Evolutionary conservation across 305 asterid genomes (phyloP).

Genomic region (Caryopteris hybrid): DNA sequence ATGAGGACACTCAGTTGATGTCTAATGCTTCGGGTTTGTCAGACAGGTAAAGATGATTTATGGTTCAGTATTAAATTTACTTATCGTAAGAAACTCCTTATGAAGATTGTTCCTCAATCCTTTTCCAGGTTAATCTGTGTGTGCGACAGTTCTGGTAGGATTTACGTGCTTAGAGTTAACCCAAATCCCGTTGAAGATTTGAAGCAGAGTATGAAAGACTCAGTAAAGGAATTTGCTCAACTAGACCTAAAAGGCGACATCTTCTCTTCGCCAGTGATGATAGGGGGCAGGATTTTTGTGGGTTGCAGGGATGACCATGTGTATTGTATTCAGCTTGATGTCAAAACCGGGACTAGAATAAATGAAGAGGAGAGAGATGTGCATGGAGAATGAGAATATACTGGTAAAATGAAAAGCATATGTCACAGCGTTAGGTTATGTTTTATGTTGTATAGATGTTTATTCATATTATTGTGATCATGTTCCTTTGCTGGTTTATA

Average conservation of each 20-base stretch:
- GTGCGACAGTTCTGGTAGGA: slow-evolving; percentile 72
- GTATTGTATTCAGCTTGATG: slow-evolving; percentile 49
- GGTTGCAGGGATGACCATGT: slow-evolving; percentile 84
- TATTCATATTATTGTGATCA: neutral
- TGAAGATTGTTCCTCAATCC: neutral
- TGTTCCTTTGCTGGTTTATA: neutral
- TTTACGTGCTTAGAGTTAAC: slow-evolving; percentile 44
- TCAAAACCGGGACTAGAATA: neutral
- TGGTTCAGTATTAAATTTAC: neutral
- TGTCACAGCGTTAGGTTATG: no score
- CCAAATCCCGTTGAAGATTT: slow-evolving; percentile 20
- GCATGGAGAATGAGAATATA: no score
- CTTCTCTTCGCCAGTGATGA: slow-evolving; percentile 95
- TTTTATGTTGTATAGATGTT: no score
- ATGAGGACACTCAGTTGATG: slow-evolving; percentile 48
- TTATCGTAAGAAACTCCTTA: neutral
- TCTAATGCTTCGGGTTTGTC: slow-evolving; percentile 35
- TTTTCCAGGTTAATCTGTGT: slow-evolving; percentile 67
- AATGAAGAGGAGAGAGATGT: no score
- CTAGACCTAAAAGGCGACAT: slow-evolving; percentile 69
- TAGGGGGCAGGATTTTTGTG: slow-evolving; percentile 72
- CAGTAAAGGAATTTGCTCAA: slow-evolving; percentile 60
- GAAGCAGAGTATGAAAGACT: slow-evolving; percentile 17
- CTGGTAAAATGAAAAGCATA: no score
- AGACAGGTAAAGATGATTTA: slow-evolving; percentile 36